Conservation (phyloP, 2,329 filamentous ascomycete genomes). For the Ophiostoma ulmi region DNA sequence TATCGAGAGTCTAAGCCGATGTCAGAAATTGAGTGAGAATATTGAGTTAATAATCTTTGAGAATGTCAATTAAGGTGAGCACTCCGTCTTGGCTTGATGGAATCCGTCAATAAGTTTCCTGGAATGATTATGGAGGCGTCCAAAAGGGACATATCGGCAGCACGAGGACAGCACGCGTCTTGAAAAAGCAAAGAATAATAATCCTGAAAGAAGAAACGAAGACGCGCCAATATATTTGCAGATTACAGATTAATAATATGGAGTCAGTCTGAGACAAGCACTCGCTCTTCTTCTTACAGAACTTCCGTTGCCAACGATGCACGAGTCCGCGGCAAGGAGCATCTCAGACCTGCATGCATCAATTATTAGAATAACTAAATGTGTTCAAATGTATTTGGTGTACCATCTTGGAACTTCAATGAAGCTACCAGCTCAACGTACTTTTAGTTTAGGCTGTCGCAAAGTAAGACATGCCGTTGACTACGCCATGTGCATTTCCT, state of each 20-base stretch:
- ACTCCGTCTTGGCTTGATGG: not conserved
- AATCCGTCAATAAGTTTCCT: not conserved
- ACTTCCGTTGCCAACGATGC: constrained; percentile 1
- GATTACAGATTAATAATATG: not conserved
- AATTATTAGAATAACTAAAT: not conserved
- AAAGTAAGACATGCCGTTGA: constrained; percentile 6
- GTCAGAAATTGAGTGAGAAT: too few relatives aligned
- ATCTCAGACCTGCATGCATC: constrained; percentile 9
- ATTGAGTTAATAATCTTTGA: too few relatives aligned
- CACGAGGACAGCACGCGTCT: constrained; percentile 3
- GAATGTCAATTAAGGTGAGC: not conserved
- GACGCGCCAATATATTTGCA: not conserved
- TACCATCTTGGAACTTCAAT: not conserved
- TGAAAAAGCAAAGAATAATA: not conserved
- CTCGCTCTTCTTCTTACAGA: not conserved
- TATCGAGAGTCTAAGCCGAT: not conserved
- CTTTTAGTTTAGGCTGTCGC: constrained; percentile 4
- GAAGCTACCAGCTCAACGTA: not conserved
- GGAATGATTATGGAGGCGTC: too few relatives aligned
- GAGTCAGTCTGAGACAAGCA: not conserved
- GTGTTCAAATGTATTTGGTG: not conserved
- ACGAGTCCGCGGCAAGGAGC: not conserved
- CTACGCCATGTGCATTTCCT: not conserved
- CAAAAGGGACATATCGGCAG: not conserved
- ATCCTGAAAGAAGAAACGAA: not conserved